Conservation (phyloP, 225 moss, liverwort and hornwort genomes). For the Polytrichum commune region DNA sequence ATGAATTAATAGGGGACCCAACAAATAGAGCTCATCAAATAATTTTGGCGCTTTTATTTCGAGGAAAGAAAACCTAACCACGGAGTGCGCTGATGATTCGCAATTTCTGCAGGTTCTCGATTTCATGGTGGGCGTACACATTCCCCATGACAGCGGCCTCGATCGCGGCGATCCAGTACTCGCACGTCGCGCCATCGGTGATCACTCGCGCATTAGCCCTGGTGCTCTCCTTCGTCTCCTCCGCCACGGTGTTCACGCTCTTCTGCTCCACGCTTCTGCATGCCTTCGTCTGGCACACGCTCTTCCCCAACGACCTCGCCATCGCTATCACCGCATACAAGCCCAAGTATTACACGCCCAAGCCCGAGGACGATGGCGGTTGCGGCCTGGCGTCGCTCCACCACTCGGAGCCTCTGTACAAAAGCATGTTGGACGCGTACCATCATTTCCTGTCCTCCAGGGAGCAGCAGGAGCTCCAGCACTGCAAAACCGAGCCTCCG, state of each 20-base stretch:
- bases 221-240: conserved; percentile 27
- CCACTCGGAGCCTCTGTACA: conserved; percentile 35
- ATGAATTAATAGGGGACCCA: too few species aligned
- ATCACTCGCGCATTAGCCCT: conserved; percentile 27
- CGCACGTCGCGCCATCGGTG: conserved; percentile 29
- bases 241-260: conserved; percentile 29
- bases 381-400: conserved; percentile 45
- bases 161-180: conserved; percentile 39
- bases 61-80: too few species aligned
- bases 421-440: conserved; percentile 46
- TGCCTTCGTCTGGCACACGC: conserved; percentile 43
- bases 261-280: conserved; percentile 47
- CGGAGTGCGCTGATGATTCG: neutral
- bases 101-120: conserved; percentile 36
- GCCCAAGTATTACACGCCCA: conserved; percentile 20
- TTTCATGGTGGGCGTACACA: conserved; percentile 57
- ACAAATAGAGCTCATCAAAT: too few species aligned
- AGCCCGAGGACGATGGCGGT: conserved; percentile 18
- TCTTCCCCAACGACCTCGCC: conserved; percentile 58
- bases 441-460: conserved; percentile 29
- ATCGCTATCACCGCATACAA: conserved; percentile 51
- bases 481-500: neutral
- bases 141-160: conserved; percentile 55
- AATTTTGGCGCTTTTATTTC: too few species aligned
- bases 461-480: conserved; percentile 4